Base-by-base conservation (phyloP, 345 rosid genomes). In the Draba incana region DNA sequence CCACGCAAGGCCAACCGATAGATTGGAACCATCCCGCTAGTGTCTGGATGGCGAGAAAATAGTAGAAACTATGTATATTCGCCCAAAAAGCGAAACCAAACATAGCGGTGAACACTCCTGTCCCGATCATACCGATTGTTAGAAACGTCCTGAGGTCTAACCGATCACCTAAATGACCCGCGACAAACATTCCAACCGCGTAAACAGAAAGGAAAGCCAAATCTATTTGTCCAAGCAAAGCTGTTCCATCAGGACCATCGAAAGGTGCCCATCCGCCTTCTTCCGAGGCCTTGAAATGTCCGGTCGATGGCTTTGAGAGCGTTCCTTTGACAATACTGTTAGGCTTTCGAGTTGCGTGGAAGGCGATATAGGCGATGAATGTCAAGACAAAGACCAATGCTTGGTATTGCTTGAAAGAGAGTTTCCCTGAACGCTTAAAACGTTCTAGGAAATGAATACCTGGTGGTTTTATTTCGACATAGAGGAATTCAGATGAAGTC, bases 1-100 rank as follows among this genome's bases (percentile, higher is more conserved):
- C 98, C 54, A 93, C 97, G 0, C 96, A 93, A 68, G 98, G 98
- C 98, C 98, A 93, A 13, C 98, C 97, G 8, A 92, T 93, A 43
- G 98, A 90, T 76, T 93, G 97, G 77, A 88, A 88, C 81, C 92
- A 74, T 27, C 96, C 97, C 0, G 97, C 92, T 43, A 87, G 33
- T 79, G 87, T 84, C 65, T 93, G 98, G 6, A 80, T 66, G 0
- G 81, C 69, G 20, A 93, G 61, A 69, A 70, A 93, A 47, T 84
- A 90, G 80, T 83, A 86, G 57, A 85, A 86, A 47, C 24, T 81
- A 49, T 92, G 98, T 49, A 90, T 53, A 51, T 85, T 83, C 6
- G 81, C 88, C 98, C 98, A 92, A 11, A 84, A 90, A 2, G 89
- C 98, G 12, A 79, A 75, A 1, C 98, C 98, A 49, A 90, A 92